Base-by-base conservation (phyloP, 1,284 basidiomycete genomes). In the Ustilago tritici region DNA sequence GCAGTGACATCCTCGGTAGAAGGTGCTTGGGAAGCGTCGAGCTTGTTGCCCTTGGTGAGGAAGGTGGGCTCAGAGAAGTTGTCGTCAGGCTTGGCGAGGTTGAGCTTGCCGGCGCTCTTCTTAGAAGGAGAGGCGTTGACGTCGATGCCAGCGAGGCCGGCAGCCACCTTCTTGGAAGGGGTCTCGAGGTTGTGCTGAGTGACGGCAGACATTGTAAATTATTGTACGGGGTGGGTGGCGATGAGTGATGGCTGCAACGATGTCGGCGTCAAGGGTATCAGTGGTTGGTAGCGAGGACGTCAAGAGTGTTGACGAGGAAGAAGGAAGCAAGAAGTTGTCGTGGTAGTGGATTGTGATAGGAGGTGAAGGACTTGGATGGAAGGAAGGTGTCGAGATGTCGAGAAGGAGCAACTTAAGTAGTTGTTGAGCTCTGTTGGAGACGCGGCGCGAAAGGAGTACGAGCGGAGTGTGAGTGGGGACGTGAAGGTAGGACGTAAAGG, bases 121-220 rank as follows among this genome's bases (percentile, higher is more conserved):
- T 84, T 84, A 56, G 76, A 74, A 43, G 83, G 82, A 50, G 80
- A 75, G 49, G 81, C 78, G 72, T 83, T 80, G 76, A 85, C 78
- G 56, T 85, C 81, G 56, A 85, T 80, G 64, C 79, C 71, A 56
- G 83, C 81, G 35, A 85, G 70, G 55, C 74, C 75, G 47, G 78
- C 75, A 31, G 84, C 80, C 54, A 85, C 82, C 82, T 85, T 84
- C 75, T 85, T 85, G 61, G 84, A 85, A 61, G 84, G 84, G 34
- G 84, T 85, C 63, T 78, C 72, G 62, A 70, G 72, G 69, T 73
- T 76, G 58, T 78, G 76, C 34, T 75, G 72, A 47, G 76, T 64
- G 65, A 78, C 70, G 56, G 77, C 77, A 35, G 77, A 79, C 77
- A 79, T 79, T 52, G 46, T 32, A 19, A 23, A 31, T 15, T 5